phyloP scores from a whole-genome alignment of 108 stramenopile species.

The Seminavis robusta region DNA sequence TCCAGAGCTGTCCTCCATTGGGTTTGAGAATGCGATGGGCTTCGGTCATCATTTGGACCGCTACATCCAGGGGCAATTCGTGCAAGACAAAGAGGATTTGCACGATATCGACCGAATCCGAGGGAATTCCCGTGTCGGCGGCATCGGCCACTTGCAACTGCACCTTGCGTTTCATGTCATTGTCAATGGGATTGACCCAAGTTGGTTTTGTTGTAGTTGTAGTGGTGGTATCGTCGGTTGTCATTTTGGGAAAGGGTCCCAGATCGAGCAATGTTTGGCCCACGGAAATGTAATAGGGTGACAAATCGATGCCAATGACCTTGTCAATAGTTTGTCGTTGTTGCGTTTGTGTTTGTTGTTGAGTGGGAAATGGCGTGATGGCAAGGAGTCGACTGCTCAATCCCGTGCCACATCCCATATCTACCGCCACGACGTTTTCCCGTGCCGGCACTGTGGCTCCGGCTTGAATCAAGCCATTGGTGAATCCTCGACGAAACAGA shows the following conservation, averaged over 20 bases:
- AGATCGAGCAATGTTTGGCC: slow-evolving; percentile 47
- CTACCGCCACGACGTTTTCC: slow-evolving; percentile 16
- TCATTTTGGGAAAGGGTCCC: not conserved
- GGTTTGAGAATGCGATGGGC: slow-evolving; percentile 60
- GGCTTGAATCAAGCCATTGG: slow-evolving; percentile 44
- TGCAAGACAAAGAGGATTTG: slow-evolving; percentile 73
- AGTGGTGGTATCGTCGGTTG: not conserved
- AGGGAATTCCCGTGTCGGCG: slow-evolving; percentile 26
- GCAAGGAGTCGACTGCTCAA: slow-evolving; percentile 69
- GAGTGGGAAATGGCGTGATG: slow-evolving; percentile 48
- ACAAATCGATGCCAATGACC: slow-evolving; percentile 63
- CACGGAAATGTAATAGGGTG: slow-evolving; percentile 66
- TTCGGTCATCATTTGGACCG: slow-evolving; percentile 52
- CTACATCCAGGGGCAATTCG: slow-evolving; percentile 51
- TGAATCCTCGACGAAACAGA: slow-evolving; percentile 72
- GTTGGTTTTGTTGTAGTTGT: too few species aligned
- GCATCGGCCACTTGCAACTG: slow-evolving; percentile 50
- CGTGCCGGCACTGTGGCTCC: slow-evolving; percentile 36
- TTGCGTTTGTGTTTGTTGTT: too few species aligned
- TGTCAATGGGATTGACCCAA: slow-evolving; percentile 65
- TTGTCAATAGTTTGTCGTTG: slow-evolving; percentile 5
- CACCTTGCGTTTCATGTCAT: slow-evolving; percentile 45
- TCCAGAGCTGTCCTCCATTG: slow-evolving; percentile 70
- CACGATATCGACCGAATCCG: slow-evolving; percentile 55
- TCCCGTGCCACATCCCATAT: slow-evolving; percentile 78